Evolutionary conservation across 2,329 filamentous ascomycete genomes (phyloP), one percentile per base, ranked within the genome.

Genomic region (Pseudocercospora crystallina): DNA sequence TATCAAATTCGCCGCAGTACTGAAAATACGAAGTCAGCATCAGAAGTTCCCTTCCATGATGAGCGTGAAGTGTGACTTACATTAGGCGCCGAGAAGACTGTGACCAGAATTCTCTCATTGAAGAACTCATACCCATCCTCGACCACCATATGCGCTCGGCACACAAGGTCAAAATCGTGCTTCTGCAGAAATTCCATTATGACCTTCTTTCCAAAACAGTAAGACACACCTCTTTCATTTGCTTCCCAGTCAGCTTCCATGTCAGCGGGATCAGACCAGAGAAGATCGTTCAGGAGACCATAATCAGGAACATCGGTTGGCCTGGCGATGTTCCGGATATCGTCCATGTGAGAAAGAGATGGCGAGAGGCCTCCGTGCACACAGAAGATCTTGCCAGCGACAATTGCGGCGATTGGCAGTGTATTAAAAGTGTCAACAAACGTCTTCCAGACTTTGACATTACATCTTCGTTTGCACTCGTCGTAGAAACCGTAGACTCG

Each of bases 91-190:
- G 90, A 96, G 70, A 99, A 99, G 1, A 99, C 92, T 2, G 94
- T 99, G 39, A 99, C 94, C 53, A 99, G 73, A 39, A 96, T 87
- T 51, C 94, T 82, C 69, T 99, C 94, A 56, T 89, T 95, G 71
- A 97, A 99, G 72, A 99, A 99, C 66, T 99, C 94, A 72, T 99
- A 99, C 9, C 94, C 94, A 68, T 99, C 94, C 71, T 99, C 94
- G 15, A 99, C 94, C 45, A 99, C 94, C 94, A 97, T 97, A 74
- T 99, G 94, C 42, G 94, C 94, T 60, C 94, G 86, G 69, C 94
- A 99, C 45, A 99, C 92, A 43, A 99, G 77, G 70, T 99, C 94
- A 69, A 99, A 97, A 72, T 99, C 94, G 69, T 99, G 94, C 49
- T 88, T 84, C 53, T 90, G 86, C 58, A 99, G 75, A 69, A 99